Percentiles rank a stretch among this genome's conserved stretches.
Conservation (phyloP, 441 rosid genomes). For the Cnidoscolus chayamansa region DNA sequence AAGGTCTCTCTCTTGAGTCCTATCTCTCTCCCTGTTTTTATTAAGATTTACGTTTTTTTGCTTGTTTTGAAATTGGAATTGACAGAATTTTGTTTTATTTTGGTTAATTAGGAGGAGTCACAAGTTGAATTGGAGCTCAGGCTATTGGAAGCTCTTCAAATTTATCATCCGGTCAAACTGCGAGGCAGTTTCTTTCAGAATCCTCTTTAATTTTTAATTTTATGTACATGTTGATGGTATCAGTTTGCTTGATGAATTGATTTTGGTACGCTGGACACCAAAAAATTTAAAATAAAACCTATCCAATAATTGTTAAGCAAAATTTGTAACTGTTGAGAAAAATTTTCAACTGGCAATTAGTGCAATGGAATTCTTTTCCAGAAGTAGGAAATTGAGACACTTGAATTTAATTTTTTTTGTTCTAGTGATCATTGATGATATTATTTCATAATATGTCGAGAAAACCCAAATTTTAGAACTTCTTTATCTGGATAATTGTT, state of each 20-base stretch:
- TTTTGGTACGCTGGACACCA: background rate
- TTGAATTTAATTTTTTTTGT: background rate
- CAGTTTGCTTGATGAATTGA: background rate
- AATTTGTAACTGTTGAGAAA: background rate
- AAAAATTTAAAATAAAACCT: background rate
- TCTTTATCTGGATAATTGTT: background rate
- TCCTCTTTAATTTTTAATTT: background rate
- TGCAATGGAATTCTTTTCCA: background rate
- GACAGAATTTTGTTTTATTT: constrained; percentile 5
- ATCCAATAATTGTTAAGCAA: too few species aligned
- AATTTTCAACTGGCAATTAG: background rate
- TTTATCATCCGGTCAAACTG: constrained; percentile 82
- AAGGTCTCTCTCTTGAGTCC: constrained; percentile 44
- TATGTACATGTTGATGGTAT: background rate
- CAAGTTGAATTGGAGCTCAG: constrained; percentile 95
- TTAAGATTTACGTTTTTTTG: too few species aligned
- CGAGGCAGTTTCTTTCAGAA: constrained; percentile 44
- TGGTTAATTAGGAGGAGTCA: constrained; percentile 62
- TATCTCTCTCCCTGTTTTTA: too few species aligned
- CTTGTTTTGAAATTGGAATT: too few species aligned
- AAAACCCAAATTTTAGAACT: background rate
- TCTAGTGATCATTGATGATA: background rate
- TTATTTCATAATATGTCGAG: background rate
- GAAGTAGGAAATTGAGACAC: background rate
- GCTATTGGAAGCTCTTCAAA: constrained; percentile 84